A percentile compares a stretch with the other conserved stretches of the same genome.
Evolutionary conservation across 441 rosid genomes (phyloP).

Genomic region (Rhodomyrtus psidioides): DNA sequence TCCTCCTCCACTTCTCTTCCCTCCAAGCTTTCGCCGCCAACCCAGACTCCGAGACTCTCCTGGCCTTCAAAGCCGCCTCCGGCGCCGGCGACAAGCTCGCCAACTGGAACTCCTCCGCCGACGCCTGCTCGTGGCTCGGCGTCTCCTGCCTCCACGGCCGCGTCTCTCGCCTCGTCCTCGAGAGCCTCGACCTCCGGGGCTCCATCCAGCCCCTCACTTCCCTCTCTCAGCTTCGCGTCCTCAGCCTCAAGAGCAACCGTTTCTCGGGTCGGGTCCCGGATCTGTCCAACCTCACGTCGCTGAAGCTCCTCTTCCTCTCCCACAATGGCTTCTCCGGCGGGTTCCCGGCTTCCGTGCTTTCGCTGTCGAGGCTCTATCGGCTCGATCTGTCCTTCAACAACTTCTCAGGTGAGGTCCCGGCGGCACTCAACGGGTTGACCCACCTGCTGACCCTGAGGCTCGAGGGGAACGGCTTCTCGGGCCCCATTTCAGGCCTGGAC

Average conservation of each 20-base stretch:
- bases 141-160: slow-evolving; percentile 40
- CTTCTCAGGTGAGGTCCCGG: slow-evolving; percentile 50
- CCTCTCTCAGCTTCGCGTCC: slow-evolving; percentile 45
- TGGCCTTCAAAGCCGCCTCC: slow-evolving; percentile 44
- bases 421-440: slow-evolving; percentile 24
- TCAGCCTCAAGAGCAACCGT: slow-evolving; percentile 42
- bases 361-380: slow-evolving; percentile 43
- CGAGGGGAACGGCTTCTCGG: slow-evolving; percentile 40
- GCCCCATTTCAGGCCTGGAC: slow-evolving; percentile 24
- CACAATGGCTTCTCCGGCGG: slow-evolving; percentile 39
- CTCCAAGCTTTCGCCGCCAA: slow-evolving; percentile 16
- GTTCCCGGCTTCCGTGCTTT: slow-evolving; percentile 32
- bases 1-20: slow-evolving; percentile 10
- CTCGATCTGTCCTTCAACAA: slow-evolving; percentile 61
- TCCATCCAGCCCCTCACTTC: slow-evolving; percentile 32
- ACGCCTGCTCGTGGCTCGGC: slow-evolving; percentile 45
- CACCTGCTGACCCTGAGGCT: slow-evolving; percentile 54
- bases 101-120: slow-evolving; percentile 41
- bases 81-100: slow-evolving; percentile 44
- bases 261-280: slow-evolving; percentile 43
- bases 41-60: slow-evolving; percentile 48
- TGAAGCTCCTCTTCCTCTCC: slow-evolving; percentile 51
- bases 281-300: slow-evolving; percentile 40
- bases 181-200: slow-evolving; percentile 34
- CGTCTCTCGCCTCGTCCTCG: slow-evolving; percentile 46